Percentiles rank a stretch among this genome's conserved stretches.
Evolutionary conservation across 1,284 basidiomycete species (phyloP).

Genomic region (Peniophora sp.): DNA sequence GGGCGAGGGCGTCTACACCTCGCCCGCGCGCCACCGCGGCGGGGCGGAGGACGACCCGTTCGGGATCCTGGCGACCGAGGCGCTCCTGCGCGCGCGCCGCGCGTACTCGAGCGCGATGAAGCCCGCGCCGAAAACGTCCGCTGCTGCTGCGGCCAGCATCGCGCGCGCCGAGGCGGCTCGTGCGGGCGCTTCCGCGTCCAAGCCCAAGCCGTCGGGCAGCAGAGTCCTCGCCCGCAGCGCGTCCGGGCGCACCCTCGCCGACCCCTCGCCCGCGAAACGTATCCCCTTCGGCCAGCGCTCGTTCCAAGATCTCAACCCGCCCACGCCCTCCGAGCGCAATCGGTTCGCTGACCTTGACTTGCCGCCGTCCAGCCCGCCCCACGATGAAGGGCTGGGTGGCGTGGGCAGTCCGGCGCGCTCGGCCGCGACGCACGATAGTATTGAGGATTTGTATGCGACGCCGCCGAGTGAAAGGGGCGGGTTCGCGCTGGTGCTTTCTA

Average conservation of each 20-base stretch:
- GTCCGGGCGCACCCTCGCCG: not conserved
- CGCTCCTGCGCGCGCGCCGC: conserved; percentile 24
- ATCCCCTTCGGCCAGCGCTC: conserved; percentile 9
- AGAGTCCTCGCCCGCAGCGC: conserved; percentile 2
- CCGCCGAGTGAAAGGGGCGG: conserved; percentile 1
- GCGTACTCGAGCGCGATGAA: conserved; percentile 4
- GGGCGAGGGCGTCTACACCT: conserved; percentile 3
- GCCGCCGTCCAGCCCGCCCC: conserved; percentile 14
- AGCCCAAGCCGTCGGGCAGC: conserved; percentile 1
- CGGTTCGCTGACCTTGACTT: conserved; percentile 8
- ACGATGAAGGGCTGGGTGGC: conserved; percentile 12
- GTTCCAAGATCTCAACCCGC: conserved; percentile 12
- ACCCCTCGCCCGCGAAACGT: not conserved
- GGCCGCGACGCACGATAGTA: not conserved
- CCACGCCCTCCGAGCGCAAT: conserved; percentile 8
- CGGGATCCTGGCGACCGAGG: conserved; percentile 33
- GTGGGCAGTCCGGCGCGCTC: conserved; percentile 11
- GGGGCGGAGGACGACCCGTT: conserved; percentile 28
- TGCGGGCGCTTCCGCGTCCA: conserved; percentile 3
- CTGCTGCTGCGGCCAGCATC: not conserved
- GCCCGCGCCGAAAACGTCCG: not conserved
- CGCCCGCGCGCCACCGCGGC: conserved; percentile 5
- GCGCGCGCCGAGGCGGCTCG: not conserved
- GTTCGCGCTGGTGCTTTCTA: not conserved
- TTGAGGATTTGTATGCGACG: conserved; percentile 1